Evolutionary conservation across 208 protist genomes (phyloP).

Genomic region (Leishmania turanica): DNA sequence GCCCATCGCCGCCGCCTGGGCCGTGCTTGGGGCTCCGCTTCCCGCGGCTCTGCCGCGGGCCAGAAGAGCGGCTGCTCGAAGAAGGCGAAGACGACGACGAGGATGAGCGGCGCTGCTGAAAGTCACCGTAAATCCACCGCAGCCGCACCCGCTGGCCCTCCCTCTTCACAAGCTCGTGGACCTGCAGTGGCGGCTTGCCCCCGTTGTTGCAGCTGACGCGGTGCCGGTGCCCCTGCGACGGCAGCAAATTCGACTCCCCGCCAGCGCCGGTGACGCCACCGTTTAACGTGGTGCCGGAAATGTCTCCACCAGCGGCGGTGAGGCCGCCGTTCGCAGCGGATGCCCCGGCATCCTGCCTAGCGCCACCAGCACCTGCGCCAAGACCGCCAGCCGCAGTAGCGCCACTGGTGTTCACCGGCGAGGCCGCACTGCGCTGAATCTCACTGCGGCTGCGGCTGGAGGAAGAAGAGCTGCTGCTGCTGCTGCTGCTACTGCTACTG

Average conservation of each 20-base stretch:
- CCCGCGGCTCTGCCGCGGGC: neutral
- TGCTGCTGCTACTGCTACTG: slow-evolving; percentile 19
- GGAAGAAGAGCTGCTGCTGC: slow-evolving; percentile 10
- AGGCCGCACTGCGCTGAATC: slow-evolving; percentile 8
- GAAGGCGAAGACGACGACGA: slow-evolving; percentile 17
- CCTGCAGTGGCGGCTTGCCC: slow-evolving; percentile 19
- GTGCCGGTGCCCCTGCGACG: slow-evolving; percentile 11
- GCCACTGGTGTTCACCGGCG: neutral
- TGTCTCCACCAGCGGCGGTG: neutral
- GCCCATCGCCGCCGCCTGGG: neutral
- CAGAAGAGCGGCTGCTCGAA: neutral
- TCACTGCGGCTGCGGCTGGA: slow-evolving; percentile 4
- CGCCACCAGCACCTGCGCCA: neutral
- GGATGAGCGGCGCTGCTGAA: slow-evolving; percentile 3
- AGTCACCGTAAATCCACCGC: slow-evolving; percentile 32
- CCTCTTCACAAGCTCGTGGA: slow-evolving; percentile 27
- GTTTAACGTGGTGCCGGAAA: neutral
- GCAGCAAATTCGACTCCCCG: neutral
- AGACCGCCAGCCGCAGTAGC: neutral
- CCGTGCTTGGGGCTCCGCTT: neutral
- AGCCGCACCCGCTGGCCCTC: slow-evolving; percentile 34
- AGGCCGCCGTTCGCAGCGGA: neutral
- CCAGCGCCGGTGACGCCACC: neutral
- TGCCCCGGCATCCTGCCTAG: neutral
- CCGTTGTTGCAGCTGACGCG: slow-evolving; percentile 6